These are phyloP conservation scores for Ceratobasidium sp. DNA, from an alignment of 1,284 basidiomycete species.

Conservation along the genomic window DNA sequence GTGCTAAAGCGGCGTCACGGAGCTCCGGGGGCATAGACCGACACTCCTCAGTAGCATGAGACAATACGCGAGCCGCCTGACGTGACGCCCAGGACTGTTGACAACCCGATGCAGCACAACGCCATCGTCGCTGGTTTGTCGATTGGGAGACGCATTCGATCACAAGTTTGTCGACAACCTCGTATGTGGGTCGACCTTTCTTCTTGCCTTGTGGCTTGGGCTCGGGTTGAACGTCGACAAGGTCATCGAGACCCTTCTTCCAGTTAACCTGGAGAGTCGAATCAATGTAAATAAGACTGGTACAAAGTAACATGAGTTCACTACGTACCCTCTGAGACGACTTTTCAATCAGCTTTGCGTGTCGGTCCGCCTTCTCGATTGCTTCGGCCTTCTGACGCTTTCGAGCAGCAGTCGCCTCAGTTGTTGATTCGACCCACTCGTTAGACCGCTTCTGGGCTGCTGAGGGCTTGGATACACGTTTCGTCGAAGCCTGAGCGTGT, in stretches of 20 bases:
- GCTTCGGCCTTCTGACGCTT: background rate
- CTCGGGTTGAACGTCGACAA: background rate
- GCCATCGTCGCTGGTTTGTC: background rate
- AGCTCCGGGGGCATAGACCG: background rate
- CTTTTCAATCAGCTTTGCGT: background rate
- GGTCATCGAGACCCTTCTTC: background rate
- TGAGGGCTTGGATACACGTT: background rate
- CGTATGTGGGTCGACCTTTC: background rate
- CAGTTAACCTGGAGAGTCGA: background rate
- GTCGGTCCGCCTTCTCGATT: background rate
- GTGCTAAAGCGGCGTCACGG: background rate
- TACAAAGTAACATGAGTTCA: background rate
- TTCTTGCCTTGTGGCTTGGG: background rate
- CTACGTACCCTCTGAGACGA: background rate
- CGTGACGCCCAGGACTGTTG: constrained; percentile 16
- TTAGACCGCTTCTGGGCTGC: background rate
- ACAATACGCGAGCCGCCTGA: background rate
- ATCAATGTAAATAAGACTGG: too few relatives aligned
- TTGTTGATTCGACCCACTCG: background rate
- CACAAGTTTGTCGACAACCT: too few relatives aligned
- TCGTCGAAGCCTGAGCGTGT: background rate
- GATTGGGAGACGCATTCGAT: too few relatives aligned
- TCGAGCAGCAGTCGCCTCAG: background rate
- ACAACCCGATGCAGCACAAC: constrained; percentile 9
- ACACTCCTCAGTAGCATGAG: constrained; percentile 24